A percentile compares a stretch with the other conserved stretches of the same genome.
Conservation (phyloP, 2,329 filamentous ascomycete species). For the Ceratocystis huliohia region DNA sequence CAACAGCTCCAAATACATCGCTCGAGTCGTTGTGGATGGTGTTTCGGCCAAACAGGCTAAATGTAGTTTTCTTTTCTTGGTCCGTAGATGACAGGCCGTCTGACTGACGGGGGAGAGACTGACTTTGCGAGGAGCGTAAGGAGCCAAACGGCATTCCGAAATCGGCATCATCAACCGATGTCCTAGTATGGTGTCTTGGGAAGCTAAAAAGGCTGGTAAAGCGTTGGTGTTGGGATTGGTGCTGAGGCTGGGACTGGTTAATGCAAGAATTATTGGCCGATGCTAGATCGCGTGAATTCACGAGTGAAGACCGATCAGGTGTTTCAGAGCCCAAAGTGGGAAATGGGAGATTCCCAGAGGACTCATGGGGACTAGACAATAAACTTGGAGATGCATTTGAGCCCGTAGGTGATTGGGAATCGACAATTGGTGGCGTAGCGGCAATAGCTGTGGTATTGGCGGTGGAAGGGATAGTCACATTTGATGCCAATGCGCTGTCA, state of each 20-base stretch:
- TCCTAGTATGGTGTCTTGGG: slow-evolving; percentile 42
- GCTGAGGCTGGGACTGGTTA: slow-evolving; percentile 25
- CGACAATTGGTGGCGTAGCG: slow-evolving; percentile 26
- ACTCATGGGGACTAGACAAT: slow-evolving; percentile 50
- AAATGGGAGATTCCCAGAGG: slow-evolving; percentile 45
- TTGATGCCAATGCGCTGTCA: slow-evolving; percentile 31
- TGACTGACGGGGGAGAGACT: slow-evolving; percentile 56
- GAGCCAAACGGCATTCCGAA: slow-evolving; percentile 55
- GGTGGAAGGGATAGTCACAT: slow-evolving; percentile 29
- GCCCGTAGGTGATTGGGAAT: slow-evolving; percentile 47
- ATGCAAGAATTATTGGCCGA: slow-evolving; percentile 32
- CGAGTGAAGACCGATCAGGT: slow-evolving; percentile 19
- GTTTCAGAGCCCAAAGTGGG: slow-evolving; percentile 26
- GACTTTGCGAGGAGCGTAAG: slow-evolving; percentile 59
- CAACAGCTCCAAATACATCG: slow-evolving; percentile 27
- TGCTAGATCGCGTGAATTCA: slow-evolving; percentile 23
- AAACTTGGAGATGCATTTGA: slow-evolving; percentile 44
- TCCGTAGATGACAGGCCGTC: slow-evolving; percentile 33
- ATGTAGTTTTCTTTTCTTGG: slow-evolving; percentile 34
- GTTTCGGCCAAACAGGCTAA: slow-evolving; percentile 47
- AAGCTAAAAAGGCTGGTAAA: slow-evolving; percentile 43
- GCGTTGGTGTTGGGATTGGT: slow-evolving; percentile 27
- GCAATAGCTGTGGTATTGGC: background rate
- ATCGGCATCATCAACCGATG: slow-evolving; percentile 32
- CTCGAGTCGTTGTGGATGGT: slow-evolving; percentile 36